Base-by-base conservation (phyloP, 2,329 filamentous ascomycete species). In the Monilinia vaccinii-corymbosi region DNA sequence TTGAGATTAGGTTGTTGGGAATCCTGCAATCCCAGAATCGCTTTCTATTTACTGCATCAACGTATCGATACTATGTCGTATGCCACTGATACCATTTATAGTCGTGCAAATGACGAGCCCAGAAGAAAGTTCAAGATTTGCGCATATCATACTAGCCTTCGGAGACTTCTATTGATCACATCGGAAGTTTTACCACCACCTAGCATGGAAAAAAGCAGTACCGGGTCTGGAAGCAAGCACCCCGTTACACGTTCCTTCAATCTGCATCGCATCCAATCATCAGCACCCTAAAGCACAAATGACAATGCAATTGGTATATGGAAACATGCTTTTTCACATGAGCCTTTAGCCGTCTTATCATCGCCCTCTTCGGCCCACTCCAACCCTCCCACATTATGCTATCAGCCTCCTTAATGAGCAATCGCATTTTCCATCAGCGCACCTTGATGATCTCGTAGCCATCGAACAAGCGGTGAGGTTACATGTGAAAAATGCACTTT, bases 161-260 rank as follows among this genome's bases (percentile, higher is more conserved):
- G 55, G 49, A 57, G 16, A 18, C 44, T 23, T 16, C 18, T 10
- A 57, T 42, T 57, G 45, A 45, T 50, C 18, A 57, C 21, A 42
- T 49, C 55, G 45, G 55, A 23, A 23, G 34, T 47, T 56, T 52
- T 47, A 47, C 44, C 38, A 47, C 44, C 38, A 32, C 18, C 38
- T 44, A 36, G 25, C 36, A 53, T 31, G 38, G 51, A 21, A 52
- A 31, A 44, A 44, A 32, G n/a, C 18, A 53, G 25, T 53, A 32
- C 51, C 51, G 51, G 38, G 44, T 44, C 51, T 53, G 51, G 25
- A 44, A 53, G 51, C 51, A 53, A 44, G 23, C 38, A 53, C 18
- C 36, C 14, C 10, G 34, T 38, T 34, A 21, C 21, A 38, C 34
- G 36, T 13, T 25, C n/a, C 16, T n/a, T 21, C 36, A 31, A 28